Percentiles rank a stretch among this genome's conserved stretches.
phyloP scores from a whole-genome alignment of 345 rosid genomes.

The Aquilaria sinensis region DNA sequence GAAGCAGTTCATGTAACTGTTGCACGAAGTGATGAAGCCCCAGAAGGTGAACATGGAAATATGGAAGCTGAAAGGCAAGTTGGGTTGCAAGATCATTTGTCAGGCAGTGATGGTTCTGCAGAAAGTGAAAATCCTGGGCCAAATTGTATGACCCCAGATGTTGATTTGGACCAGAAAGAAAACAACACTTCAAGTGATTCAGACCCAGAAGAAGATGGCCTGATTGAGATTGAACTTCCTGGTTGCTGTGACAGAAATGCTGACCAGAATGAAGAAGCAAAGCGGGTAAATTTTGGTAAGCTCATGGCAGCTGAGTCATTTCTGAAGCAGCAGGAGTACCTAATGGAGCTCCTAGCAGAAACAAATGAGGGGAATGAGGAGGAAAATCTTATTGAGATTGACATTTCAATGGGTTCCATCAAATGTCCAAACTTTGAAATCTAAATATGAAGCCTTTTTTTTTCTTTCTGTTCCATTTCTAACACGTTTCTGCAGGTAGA shows the following conservation, averaged over 20 bases:
- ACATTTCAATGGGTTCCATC: slow-evolving; percentile 68
- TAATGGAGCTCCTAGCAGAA: slow-evolving; percentile 41
- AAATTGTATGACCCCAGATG: slow-evolving; percentile 19
- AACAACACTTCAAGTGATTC: slow-evolving; percentile 21
- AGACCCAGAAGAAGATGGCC: slow-evolving; percentile 36
- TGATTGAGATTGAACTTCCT: slow-evolving; percentile 62
- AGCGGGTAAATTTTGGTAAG: slow-evolving; percentile 17
- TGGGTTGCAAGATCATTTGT: slow-evolving; percentile 21
- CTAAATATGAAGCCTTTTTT: slow-evolving; percentile 11
- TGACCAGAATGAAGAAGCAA: slow-evolving; percentile 17
- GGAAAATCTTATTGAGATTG: slow-evolving; percentile 75
- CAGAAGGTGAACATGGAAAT: slow-evolving; percentile 13
- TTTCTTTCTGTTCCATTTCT: not conserved
- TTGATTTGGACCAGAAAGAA: slow-evolving; percentile 11
- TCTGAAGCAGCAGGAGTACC: slow-evolving; percentile 29
- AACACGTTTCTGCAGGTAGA: not conserved
- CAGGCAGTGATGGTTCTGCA: slow-evolving; percentile 20
- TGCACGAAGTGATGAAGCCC: slow-evolving; percentile 9
- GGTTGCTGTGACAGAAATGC: slow-evolving; percentile 12
- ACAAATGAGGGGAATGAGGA: slow-evolving; percentile 50
- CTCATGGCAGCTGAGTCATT: slow-evolving; percentile 22
- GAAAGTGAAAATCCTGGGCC: slow-evolving; percentile 22
- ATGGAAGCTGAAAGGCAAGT: slow-evolving; percentile 17
- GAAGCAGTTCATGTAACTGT: slow-evolving; percentile 6
- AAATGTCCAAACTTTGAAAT: slow-evolving; percentile 33